A percentile compares a stretch with the other conserved stretches of the same genome.
phyloP scores from a whole-genome alignment of 1,139 yeast genomes.

The Debaryomyces sp. region DNA sequence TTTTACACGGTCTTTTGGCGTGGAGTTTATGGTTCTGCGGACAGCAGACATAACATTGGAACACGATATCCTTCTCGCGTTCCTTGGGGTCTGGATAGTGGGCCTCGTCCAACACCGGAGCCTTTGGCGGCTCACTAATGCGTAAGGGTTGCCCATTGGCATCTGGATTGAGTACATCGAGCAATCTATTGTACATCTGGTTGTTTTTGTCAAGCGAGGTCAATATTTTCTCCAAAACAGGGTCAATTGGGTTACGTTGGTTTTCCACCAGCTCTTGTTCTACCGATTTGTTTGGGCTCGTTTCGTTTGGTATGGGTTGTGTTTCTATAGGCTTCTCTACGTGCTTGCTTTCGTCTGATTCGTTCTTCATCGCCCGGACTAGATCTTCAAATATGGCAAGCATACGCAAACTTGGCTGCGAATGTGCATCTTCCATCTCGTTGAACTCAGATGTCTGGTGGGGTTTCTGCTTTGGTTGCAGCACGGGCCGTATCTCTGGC shows the following conservation, averaged over 20 bases:
- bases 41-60: conserved; percentile 22
- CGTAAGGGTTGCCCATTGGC: neutral
- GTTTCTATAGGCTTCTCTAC: neutral
- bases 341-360: neutral
- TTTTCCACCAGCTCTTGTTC: neutral
- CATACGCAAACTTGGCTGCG: conserved; percentile 5
- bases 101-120: neutral
- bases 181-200: conserved; percentile 17
- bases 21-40: conserved; percentile 6
- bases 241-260: neutral
- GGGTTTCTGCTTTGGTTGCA: neutral
- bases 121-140: neutral
- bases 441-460: neutral
- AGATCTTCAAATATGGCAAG: conserved; percentile 6
- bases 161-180: conserved; percentile 6
- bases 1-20: conserved; percentile 17
- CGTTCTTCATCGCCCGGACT: conserved; percentile 2
- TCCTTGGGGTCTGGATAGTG: neutral
- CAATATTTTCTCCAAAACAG: conserved; percentile 8
- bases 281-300: neutral
- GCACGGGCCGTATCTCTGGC: neutral
- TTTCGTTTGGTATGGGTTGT: neutral
- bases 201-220: conserved; percentile 13
- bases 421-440: neutral
- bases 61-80: conserved; percentile 17